Evolutionary conservation across 257 asterid genomes (phyloP), one percentile per base, ranked within the genome.

Genomic region (Ehretia macrophylla): DNA sequence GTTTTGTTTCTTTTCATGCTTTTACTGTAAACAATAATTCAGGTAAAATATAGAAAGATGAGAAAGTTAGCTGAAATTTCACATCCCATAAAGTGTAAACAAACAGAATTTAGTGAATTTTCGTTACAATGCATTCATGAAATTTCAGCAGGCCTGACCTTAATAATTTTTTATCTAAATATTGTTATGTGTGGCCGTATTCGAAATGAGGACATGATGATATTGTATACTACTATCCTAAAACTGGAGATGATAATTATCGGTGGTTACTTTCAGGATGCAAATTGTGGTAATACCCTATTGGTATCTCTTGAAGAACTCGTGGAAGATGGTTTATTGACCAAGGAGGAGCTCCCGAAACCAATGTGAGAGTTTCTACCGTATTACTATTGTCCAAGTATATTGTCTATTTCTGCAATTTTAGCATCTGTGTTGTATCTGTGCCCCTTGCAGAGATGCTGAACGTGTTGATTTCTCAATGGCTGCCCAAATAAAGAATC

Each of bases 211-310:
- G 3, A 6, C 35, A 27, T 27, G 35, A 27, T n/a, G n/a, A 27
- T 27, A 27, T 3, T 27, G 6, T 27, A 1, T 27, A 27, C 4
- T 48, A 21, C 23, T 38, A 58, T 42, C 19, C 18, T 53, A 1
- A 11, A 3, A 55, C 22, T 57, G 59, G 44, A 32, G 37, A 32
- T 58, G 55, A 58, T 16, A 14, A 45, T 65, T 51, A 42, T 35
- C 48, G 45, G 17, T 32, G 59, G 47, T 32, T 55, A 21, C 51
- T 77, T 72, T 46, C 80, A 93, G 99, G 99, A 89, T 86, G 99
- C 99, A 59, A 93, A 93, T 72, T 93, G 99, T 65, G 96, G 99
- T 38, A 93, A 93, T 59, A 86, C 93, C 32, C 94, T 89, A 66
- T 66, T 93, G 77, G 83, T 93, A 75, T 93, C 99, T 56, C 95